These are phyloP conservation scores for Fusarium sp. DNA, from an alignment of 2,329 filamentous ascomycete genomes.

Conservation along the genomic window DNA sequence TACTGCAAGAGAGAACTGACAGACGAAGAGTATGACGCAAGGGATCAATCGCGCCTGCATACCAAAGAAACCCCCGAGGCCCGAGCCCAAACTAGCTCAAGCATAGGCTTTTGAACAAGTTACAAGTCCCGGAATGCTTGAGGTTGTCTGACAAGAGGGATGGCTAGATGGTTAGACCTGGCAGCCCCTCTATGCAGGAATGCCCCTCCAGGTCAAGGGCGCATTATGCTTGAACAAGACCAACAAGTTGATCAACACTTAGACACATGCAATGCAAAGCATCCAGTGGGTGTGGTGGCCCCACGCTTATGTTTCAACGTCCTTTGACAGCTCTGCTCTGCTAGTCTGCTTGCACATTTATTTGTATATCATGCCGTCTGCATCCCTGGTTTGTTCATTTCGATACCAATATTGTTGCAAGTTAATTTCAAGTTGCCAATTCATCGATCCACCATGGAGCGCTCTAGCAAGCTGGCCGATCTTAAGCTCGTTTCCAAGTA, in stretches of 20 bases:
- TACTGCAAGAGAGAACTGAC: constrained; percentile 21
- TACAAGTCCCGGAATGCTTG: constrained; percentile 40
- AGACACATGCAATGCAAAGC: constrained; percentile 39
- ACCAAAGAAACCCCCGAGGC: constrained; percentile 41
- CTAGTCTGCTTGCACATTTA: constrained; percentile 37
- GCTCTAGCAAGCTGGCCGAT: constrained; percentile 54
- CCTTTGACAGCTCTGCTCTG: constrained; percentile 36
- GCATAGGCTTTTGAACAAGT: constrained; percentile 34
- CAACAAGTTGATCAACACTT: constrained; percentile 38
- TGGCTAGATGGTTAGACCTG: constrained; percentile 45
- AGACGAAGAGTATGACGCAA: constrained; percentile 41
- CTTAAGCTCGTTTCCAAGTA: constrained; percentile 58
- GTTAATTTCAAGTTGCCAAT: constrained; percentile 41
- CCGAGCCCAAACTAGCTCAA: constrained; percentile 32
- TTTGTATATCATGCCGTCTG: constrained; percentile 50
- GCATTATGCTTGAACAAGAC: constrained; percentile 35
- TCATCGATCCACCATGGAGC: constrained; percentile 53
- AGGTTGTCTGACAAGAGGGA: constrained; percentile 42
- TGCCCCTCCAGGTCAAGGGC: constrained; percentile 49
- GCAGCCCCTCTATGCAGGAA: constrained; percentile 47
- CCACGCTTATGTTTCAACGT: constrained; percentile 48
- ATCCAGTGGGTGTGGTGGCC: constrained; percentile 40
- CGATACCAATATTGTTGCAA: constrained; percentile 42
- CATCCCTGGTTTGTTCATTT: constrained; percentile 46
- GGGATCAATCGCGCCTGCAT: constrained; percentile 44